These are phyloP conservation scores for Cucumis hystrix DNA, from an alignment of 306 rosid genomes.

Conservation along the genomic window DNA sequence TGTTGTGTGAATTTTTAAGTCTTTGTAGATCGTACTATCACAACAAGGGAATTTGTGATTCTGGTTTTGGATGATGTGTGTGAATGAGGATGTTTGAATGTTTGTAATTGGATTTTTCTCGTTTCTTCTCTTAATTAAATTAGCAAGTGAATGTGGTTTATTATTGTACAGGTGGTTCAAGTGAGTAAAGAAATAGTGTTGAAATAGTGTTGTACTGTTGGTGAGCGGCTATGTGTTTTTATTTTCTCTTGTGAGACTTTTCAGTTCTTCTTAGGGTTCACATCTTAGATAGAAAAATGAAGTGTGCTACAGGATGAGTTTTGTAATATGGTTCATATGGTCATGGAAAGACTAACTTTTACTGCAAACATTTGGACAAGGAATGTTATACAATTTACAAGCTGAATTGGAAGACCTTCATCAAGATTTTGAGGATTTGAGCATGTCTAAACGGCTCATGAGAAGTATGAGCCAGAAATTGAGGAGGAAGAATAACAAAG, in stretches of 20 bases:
- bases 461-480: slow-evolving; percentile 83
- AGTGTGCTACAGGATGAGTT: not conserved
- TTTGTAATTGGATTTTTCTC: not conserved
- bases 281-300: not conserved
- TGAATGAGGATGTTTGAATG: not conserved
- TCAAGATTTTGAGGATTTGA: slow-evolving; percentile 56
- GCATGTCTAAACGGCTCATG: slow-evolving; percentile 75
- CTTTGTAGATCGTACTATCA: not conserved
- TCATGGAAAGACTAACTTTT: slow-evolving; percentile 21
- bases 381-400: slow-evolving; percentile 49
- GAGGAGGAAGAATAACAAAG: slow-evolving; percentile 51
- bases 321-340: slow-evolving; percentile 3
- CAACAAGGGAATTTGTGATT: not conserved
- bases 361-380: slow-evolving; percentile 20
- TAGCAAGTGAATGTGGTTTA: not conserved
- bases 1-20: not conserved
- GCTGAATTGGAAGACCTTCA: slow-evolving; percentile 39
- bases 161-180: slow-evolving; percentile 7
- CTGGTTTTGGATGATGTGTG: not conserved
- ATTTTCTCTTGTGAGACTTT: not conserved
- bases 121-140: not conserved
- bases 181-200: not conserved
- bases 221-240: not conserved
- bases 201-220: not conserved
- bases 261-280: not conserved